Evolutionary conservation across 805 yeast genomes (phyloP).

Genomic region (Myxozyma melibiosi): DNA sequence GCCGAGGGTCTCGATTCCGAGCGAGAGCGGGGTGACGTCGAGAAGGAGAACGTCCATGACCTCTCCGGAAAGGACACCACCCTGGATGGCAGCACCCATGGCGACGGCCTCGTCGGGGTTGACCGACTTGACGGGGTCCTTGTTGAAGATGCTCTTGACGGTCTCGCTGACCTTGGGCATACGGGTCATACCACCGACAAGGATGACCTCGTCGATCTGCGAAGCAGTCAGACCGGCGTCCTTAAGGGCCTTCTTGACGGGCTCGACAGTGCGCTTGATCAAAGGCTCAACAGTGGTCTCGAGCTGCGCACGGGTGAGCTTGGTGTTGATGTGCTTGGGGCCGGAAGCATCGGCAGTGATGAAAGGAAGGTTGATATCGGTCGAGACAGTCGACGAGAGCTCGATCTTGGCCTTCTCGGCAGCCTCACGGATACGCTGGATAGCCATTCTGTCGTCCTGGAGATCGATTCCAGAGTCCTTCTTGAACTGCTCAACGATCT

Average conservation of each 20-base stretch:
- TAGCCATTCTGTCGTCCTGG: slow-evolving; percentile 67
- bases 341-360: slow-evolving; percentile 85
- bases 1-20: slow-evolving; percentile 97
- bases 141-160: slow-evolving; percentile 75
- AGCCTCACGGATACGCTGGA: slow-evolving; percentile 84
- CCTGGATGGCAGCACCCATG: slow-evolving; percentile 97
- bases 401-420: slow-evolving; percentile 90
- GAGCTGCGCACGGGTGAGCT: slow-evolving; percentile 66
- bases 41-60: slow-evolving; percentile 87
- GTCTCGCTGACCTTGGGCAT: slow-evolving; percentile 85
- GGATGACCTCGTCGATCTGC: slow-evolving; percentile 75
- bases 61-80: slow-evolving; percentile 94
- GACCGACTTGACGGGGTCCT: slow-evolving; percentile 85
- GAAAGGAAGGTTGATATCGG: slow-evolving; percentile 80
- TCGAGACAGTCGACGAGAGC: slow-evolving; percentile 69
- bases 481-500: slow-evolving; percentile 78
- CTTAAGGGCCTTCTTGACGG: slow-evolving; percentile 78
- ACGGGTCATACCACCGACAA: slow-evolving; percentile 90
- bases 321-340: slow-evolving; percentile 75
- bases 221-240: slow-evolving; percentile 71
- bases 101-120: slow-evolving; percentile 96
- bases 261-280: slow-evolving; percentile 71
- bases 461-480: slow-evolving; percentile 70
- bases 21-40: slow-evolving; percentile 86
- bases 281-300: slow-evolving; percentile 68